A percentile compares a stretch with the other conserved stretches of the same genome.
phyloP scores from a whole-genome alignment of 345 rosid species.

The Xanthoceras sorbifolium region DNA sequence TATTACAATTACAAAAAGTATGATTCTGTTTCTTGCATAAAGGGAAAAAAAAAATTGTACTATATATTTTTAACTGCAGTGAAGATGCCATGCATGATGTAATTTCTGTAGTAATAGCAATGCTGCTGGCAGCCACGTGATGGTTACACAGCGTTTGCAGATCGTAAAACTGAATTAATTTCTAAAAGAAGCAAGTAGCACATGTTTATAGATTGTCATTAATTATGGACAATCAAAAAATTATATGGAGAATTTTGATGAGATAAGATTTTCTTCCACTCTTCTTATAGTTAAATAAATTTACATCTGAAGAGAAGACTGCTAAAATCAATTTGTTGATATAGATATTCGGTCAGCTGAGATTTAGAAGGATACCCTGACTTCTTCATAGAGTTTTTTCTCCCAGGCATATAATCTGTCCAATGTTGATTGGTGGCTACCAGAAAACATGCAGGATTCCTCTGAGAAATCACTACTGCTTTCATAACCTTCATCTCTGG shows the following conservation, averaged over 20 bases:
- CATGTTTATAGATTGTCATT: too few species aligned
- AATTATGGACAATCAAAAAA: not conserved
- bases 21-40: not conserved
- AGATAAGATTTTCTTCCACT: too few species aligned
- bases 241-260: not conserved
- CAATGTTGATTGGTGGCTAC: conserved; percentile 84
- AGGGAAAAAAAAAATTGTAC: not conserved
- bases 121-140: not conserved
- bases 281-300: too few species aligned
- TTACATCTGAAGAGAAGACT: not conserved
- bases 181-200: not conserved
- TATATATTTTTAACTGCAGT: not conserved
- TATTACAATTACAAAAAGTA: not conserved
- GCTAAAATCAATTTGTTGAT: not conserved
- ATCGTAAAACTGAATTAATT: not conserved
- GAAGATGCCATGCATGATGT: not conserved
- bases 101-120: too few species aligned
- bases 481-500: conserved; percentile 55
- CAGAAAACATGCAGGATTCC: conserved; percentile 54
- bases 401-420: conserved; percentile 90
- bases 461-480: conserved; percentile 64
- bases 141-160: not conserved
- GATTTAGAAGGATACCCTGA: conserved; percentile 53
- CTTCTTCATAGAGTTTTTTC: conserved; percentile 95
- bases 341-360: not conserved